Conservation (phyloP, 2,329 filamentous ascomycete species). For the Fusarium sp. region DNA sequence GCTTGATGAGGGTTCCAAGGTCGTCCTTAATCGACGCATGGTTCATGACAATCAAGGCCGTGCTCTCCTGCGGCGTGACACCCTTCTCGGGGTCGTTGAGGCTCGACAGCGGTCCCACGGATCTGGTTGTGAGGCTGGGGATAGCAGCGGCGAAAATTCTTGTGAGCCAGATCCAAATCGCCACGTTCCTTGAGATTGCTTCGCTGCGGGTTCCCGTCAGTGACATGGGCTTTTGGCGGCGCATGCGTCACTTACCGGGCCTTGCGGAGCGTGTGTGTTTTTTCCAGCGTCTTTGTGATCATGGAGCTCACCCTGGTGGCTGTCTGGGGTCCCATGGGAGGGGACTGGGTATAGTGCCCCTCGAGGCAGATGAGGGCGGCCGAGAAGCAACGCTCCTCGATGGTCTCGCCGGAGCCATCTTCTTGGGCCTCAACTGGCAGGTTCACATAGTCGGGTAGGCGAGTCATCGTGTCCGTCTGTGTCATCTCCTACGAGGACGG, state of each 20-base stretch:
- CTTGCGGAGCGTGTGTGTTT: conserved; percentile 74
- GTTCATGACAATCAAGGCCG: conserved; percentile 74
- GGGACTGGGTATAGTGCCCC: conserved; percentile 71
- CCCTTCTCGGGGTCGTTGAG: conserved; percentile 70
- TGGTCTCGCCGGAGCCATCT: conserved; percentile 60
- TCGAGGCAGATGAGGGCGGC: conserved; percentile 74
- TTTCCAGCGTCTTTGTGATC: conserved; percentile 74
- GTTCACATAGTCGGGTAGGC: conserved; percentile 44
- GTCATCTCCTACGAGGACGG: conserved; percentile 28
- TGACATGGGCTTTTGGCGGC: neutral
- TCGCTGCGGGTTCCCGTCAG: conserved; percentile 61
- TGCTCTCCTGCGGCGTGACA: conserved; percentile 74
- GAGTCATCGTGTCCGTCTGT: conserved; percentile 46
- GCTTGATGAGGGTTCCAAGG: conserved; percentile 74
- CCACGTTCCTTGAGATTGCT: conserved; percentile 73
- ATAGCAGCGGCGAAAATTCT: conserved; percentile 74
- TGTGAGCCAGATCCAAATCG: conserved; percentile 77
- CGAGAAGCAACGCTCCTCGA: conserved; percentile 76
- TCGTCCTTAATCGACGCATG: conserved; percentile 74
- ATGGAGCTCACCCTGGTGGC: conserved; percentile 70
- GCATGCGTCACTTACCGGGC: conserved; percentile 64
- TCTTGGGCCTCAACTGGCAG: conserved; percentile 33
- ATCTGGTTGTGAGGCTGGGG: conserved; percentile 72
- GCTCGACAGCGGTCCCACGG: conserved; percentile 69
- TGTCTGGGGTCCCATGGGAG: conserved; percentile 71